Percentiles rank a stretch among this genome's conserved stretches.
Evolutionary conservation across 1,284 basidiomycete species (phyloP).

Genomic region (Tausonia pullulans): DNA sequence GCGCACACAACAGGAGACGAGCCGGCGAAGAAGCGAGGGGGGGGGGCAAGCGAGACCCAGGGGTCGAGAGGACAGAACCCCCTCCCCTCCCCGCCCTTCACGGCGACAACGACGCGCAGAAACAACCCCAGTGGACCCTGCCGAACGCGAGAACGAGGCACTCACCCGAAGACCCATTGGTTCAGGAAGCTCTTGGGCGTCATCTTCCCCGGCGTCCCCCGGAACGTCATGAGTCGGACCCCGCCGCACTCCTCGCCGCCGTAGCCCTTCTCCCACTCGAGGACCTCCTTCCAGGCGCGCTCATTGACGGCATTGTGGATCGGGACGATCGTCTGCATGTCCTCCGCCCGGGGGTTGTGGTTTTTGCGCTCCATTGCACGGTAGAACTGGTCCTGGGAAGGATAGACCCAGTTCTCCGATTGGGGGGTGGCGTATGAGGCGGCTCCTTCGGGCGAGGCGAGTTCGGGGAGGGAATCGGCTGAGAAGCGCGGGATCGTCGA

Average conservation of each 20-base stretch:
- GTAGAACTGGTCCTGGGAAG: conserved; percentile 96
- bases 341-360: conserved; percentile 58
- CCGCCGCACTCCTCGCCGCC: conserved; percentile 75
- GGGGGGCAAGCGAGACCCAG: background rate
- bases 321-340: conserved; percentile 93
- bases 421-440: conserved; percentile 33
- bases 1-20: too few relatives aligned
- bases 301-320: conserved; percentile 99
- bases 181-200: conserved; percentile 75
- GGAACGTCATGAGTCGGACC: conserved; percentile 34
- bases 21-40: too few relatives aligned
- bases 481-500: conserved; percentile 65
- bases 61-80: background rate
- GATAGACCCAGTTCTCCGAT: conserved; percentile 81
- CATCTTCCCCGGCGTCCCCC: conserved; percentile 39
- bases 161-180: conserved; percentile 67
- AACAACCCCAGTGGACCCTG: background rate
- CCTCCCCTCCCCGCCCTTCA: too few relatives aligned
- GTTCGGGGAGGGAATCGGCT: conserved; percentile 10
- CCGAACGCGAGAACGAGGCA: conserved; percentile 16
- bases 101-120: too few relatives aligned
- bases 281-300: conserved; percentile 80
- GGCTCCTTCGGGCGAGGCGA: conserved; percentile 8
- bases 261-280: conserved; percentile 75
- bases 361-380: conserved; percentile 90